These are phyloP conservation scores for Paramecium tetraurelia DNA, from an alignment of 73 alveolate genomes.

Conservation along the genomic window DNA sequence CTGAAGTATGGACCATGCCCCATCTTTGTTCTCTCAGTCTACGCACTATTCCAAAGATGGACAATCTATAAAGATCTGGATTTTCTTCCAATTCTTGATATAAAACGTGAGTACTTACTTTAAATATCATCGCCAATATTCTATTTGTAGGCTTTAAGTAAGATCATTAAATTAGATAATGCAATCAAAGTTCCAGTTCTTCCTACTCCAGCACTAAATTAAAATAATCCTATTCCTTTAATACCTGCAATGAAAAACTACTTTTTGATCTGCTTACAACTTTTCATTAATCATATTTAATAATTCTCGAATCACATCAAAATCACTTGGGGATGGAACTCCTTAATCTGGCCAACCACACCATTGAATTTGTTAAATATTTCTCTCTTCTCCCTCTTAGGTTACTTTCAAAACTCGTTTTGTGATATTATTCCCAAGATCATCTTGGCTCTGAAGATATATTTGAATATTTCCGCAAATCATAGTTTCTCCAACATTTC, in stretches of 20 bases:
- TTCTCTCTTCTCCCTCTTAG: neutral
- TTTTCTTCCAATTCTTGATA: constrained; percentile 37
- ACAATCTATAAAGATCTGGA: constrained; percentile 69
- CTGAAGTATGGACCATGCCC: constrained; percentile 86
- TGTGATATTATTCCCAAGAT: constrained; percentile 68
- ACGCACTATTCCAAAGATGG: constrained; percentile 90
- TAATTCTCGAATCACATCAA: constrained; percentile 54
- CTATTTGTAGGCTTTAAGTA: constrained; percentile 9
- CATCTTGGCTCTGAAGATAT: constrained; percentile 68
- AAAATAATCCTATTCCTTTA: neutral
- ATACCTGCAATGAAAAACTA: constrained; percentile 90
- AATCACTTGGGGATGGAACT: constrained; percentile 76
- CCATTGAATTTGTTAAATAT: constrained; percentile 19
- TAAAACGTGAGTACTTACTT: neutral
- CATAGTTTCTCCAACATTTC: constrained; percentile 62
- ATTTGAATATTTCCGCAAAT: constrained; percentile 58
- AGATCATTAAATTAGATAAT: constrained; percentile 59
- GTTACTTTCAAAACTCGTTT: constrained; percentile 68
- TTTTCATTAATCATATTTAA: constrained; percentile 16
- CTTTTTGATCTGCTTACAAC: constrained; percentile 55
- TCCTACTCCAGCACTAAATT: constrained; percentile 94
- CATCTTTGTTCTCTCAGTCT: constrained; percentile 95
- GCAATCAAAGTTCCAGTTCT: constrained; percentile 95
- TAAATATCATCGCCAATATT: neutral
- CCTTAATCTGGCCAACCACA: constrained; percentile 95